Conservation (phyloP, 106 monocot species). For the Allium cepa region DNA sequence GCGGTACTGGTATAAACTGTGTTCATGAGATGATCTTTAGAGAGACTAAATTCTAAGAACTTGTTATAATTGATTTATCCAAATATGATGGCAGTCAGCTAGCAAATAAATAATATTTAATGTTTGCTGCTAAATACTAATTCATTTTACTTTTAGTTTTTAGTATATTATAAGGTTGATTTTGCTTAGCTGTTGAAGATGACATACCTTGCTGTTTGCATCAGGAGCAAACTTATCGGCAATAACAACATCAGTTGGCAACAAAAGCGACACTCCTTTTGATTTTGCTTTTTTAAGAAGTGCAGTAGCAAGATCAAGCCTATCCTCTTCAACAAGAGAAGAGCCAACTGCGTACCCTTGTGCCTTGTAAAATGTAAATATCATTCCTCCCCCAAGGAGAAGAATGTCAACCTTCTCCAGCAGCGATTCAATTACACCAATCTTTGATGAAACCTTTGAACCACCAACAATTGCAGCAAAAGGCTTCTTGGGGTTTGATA, state of each 20-base stretch:
- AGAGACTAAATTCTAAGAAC: too few relatives aligned
- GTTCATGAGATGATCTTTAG: too few relatives aligned
- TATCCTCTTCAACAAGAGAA: slow-evolving; percentile 64
- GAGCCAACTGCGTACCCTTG: slow-evolving; percentile 54
- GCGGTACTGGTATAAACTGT: too few relatives aligned
- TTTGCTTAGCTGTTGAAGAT: too few relatives aligned
- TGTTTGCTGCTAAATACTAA: too few relatives aligned
- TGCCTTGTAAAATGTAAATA: slow-evolving; percentile 74
- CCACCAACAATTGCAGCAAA: slow-evolving; percentile 80
- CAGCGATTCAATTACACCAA: slow-evolving; percentile 63
- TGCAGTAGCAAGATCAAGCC: slow-evolving; percentile 51
- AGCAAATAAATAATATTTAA: too few relatives aligned
- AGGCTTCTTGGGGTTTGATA: slow-evolving; percentile 53
- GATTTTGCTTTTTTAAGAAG: slow-evolving; percentile 61
- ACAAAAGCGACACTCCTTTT: slow-evolving; percentile 47
- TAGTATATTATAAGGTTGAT: too few relatives aligned
- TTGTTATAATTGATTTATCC: too few relatives aligned
- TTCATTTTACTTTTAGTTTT: too few relatives aligned
- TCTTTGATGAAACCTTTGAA: slow-evolving; percentile 63
- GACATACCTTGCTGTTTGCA: slow-evolving; percentile 56
- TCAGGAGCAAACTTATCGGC: slow-evolving; percentile 73
- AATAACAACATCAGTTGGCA: slow-evolving; percentile 52
- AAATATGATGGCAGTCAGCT: too few relatives aligned
- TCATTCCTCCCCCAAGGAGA: slow-evolving; percentile 67
- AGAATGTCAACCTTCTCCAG: slow-evolving; percentile 59